These are phyloP conservation scores for Phoenix roebelenii DNA, from an alignment of 176 grass and related monocot species.

Conservation along the genomic window DNA sequence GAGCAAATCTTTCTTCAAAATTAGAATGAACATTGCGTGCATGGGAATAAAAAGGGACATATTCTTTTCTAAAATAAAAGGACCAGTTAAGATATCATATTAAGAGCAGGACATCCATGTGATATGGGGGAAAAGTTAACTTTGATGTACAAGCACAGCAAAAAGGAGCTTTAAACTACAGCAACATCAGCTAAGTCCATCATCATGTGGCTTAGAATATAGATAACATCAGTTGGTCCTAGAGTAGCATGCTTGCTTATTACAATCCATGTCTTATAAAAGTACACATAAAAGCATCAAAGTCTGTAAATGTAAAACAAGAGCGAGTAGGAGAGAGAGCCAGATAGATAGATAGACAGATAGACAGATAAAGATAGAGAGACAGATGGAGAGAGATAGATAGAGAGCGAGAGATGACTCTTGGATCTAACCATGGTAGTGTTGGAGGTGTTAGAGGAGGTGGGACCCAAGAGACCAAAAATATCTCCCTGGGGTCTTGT, in stretches of 20 bases:
- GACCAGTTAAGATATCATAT: too few species aligned
- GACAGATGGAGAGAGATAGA: constrained; percentile 6
- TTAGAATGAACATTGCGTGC: too few species aligned
- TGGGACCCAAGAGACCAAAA: constrained; percentile 82
- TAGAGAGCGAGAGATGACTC: constrained; percentile 2
- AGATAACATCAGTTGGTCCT: constrained; percentile 31
- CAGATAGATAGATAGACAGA: too few species aligned
- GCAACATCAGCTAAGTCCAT: constrained; percentile 29
- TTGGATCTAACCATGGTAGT: constrained; percentile 89
- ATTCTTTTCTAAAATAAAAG: too few species aligned
- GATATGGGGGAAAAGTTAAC: too few species aligned
- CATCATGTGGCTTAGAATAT: not conserved
- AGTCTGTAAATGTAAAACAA: constrained; percentile 7
- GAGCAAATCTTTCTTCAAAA: too few species aligned
- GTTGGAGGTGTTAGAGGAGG: constrained; percentile 48
- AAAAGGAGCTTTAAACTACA: constrained; percentile 26
- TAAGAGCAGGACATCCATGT: too few species aligned
- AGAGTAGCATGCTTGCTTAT: constrained; percentile 52
- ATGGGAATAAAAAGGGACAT: too few species aligned
- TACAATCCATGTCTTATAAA: constrained; percentile 61
- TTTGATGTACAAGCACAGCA: constrained; percentile 14
- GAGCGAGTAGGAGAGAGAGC: constrained; percentile 3
- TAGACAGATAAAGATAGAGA: not conserved
- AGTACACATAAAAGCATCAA: constrained; percentile 51
- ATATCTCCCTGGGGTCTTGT: constrained; percentile 50